Percentiles rank a stretch among this genome's conserved stretches.
Conservation (phyloP, 2,329 filamentous ascomycete species). For the Colletotrichum phormii region DNA sequence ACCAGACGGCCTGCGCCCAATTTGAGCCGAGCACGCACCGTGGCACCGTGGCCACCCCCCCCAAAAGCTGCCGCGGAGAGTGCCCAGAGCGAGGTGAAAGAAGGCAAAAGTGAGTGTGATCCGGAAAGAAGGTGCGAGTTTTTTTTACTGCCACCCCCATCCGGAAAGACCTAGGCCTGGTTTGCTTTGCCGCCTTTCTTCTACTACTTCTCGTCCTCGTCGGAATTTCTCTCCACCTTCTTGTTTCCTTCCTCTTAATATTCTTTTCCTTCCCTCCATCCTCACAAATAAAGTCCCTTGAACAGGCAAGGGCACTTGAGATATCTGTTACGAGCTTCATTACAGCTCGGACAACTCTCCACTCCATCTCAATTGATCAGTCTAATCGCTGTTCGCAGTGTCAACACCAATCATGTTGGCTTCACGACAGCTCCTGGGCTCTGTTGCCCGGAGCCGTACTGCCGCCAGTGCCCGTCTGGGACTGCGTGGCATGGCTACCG, state of each 20-base stretch:
- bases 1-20: constrained; percentile 18
- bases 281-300: constrained; percentile 22
- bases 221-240: constrained; percentile 44
- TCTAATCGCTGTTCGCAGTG: constrained; percentile 35
- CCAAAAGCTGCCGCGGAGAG: constrained; percentile 2
- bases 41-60: background rate
- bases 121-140: constrained; percentile 4
- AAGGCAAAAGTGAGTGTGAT: constrained; percentile 1
- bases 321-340: constrained; percentile 25
- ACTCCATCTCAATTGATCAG: constrained; percentile 46
- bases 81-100: constrained; percentile 6
- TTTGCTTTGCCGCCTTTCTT: constrained; percentile 25
- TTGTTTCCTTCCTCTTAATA: constrained; percentile 34
- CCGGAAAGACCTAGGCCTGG: constrained; percentile 1
- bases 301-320: constrained; percentile 32
- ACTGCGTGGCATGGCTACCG: constrained; percentile 83
- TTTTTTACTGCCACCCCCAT: constrained; percentile 33
- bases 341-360: constrained; percentile 34
- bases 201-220: constrained; percentile 34
- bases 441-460: constrained; percentile 70
- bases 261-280: constrained; percentile 42
- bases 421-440: constrained; percentile 77
- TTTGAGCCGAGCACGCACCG: constrained; percentile 29
- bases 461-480: constrained; percentile 67
- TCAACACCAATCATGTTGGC: constrained; percentile 72